Conservation (phyloP, 345 rosid species). For the Dipteronia sinensis region DNA sequence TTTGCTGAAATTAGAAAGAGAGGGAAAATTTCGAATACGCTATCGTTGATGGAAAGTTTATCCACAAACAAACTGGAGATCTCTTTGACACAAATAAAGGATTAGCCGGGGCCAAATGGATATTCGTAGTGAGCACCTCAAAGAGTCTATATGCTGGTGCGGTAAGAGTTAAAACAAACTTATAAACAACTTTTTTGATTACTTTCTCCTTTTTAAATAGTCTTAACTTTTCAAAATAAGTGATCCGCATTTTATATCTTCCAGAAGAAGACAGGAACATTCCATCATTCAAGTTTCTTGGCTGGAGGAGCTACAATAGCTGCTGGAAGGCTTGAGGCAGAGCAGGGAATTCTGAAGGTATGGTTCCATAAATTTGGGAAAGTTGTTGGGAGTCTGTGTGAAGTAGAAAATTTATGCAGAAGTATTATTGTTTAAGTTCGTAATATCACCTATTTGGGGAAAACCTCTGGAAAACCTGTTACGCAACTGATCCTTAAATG, state of each 20-base stretch:
- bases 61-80: constrained; percentile 57
- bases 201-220: background rate
- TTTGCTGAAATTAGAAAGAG: constrained; percentile 67
- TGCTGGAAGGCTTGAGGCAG: constrained; percentile 79
- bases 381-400: background rate
- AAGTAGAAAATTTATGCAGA: background rate
- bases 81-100: constrained; percentile 57
- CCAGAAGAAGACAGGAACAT: constrained; percentile 89
- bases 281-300: constrained; percentile 95
- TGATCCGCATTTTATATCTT: constrained; percentile 9
- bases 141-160: constrained; percentile 70
- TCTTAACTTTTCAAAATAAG: background rate
- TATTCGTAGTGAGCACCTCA: constrained; percentile 85
- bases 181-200: background rate
- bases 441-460: background rate
- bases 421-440: background rate
- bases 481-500: background rate
- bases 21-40: constrained; percentile 74
- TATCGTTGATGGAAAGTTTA: constrained; percentile 61
- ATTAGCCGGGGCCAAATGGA: constrained; percentile 59
- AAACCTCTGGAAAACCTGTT: background rate
- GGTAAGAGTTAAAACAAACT: constrained; percentile 41
- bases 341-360: constrained; percentile 81
- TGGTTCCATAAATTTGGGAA: background rate
- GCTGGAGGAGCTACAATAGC: constrained; percentile 95